Percentiles rank a stretch among this genome's conserved stretches.
These are phyloP conservation scores for Colletotrichum noveboracense DNA, from an alignment of 2,329 filamentous ascomycete genomes.

Conservation along the genomic window DNA sequence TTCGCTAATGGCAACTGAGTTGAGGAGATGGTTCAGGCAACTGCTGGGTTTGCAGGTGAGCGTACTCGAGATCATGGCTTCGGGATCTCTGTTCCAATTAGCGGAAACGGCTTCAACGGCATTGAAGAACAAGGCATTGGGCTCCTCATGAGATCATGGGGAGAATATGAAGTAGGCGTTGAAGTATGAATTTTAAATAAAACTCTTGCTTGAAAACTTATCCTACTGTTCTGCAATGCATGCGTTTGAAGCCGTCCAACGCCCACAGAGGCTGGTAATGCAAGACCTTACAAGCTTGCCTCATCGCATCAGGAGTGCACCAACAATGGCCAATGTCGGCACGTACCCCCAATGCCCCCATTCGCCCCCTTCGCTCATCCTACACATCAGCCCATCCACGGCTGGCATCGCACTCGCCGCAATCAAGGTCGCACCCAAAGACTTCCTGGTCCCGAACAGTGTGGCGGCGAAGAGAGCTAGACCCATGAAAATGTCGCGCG, in stretches of 20 bases:
- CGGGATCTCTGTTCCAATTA: background rate
- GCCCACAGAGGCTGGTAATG: too few relatives aligned
- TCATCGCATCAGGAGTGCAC: background rate
- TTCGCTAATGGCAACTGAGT: background rate
- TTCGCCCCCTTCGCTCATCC: background rate
- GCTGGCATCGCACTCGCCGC: background rate
- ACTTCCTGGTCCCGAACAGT: background rate
- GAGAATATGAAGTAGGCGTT: background rate
- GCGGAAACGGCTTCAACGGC: background rate
- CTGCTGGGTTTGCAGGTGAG: background rate
- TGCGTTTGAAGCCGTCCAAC: background rate
- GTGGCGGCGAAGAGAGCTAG: background rate
- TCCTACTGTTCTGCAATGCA: background rate
- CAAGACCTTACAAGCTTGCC: background rate
- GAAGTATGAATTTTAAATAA: background rate
- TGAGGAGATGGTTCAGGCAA: background rate
- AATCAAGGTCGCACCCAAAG: background rate
- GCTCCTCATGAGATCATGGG: background rate
- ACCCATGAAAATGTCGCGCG: background rate
- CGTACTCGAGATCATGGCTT: slow-evolving; percentile 16
- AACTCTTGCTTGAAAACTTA: background rate
- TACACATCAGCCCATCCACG: background rate
- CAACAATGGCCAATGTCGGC: background rate
- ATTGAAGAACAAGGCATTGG: background rate
- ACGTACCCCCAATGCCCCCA: background rate